Conservation (phyloP, 345 rosid species). For the Brassica rapa region DNA sequence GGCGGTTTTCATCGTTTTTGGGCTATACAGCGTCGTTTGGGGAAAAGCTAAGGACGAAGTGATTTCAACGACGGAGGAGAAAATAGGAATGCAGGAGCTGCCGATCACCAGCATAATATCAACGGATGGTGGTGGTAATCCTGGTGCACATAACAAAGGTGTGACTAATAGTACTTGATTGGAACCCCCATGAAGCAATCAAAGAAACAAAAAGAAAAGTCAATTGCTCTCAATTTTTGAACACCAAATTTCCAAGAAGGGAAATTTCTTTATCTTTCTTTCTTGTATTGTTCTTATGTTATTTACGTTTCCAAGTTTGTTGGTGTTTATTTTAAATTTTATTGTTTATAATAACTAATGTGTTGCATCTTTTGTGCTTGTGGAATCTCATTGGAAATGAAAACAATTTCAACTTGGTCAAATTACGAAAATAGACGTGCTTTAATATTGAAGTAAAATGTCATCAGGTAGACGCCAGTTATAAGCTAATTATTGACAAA, state of each 20-base stretch:
- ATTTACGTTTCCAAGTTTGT: slow-evolving; percentile 1
- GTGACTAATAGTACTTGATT: slow-evolving; percentile 9
- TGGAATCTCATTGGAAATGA: no score
- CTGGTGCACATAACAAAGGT: background rate
- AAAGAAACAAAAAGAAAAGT: background rate
- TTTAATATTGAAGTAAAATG: background rate
- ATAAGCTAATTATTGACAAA: background rate
- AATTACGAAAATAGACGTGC: background rate
- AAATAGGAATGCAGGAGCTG: slow-evolving; percentile 47
- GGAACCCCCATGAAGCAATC: background rate
- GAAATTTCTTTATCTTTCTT: slow-evolving; percentile 28
- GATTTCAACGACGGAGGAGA: slow-evolving; percentile 33
- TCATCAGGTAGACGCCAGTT: background rate
- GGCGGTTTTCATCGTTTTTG: slow-evolving; percentile 70
- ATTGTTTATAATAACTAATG: background rate
- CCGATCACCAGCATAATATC: slow-evolving; percentile 44
- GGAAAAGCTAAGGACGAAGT: slow-evolving; percentile 75
- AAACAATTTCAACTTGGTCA: background rate
- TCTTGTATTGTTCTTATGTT: slow-evolving; percentile 22
- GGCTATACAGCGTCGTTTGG: slow-evolving; percentile 86
- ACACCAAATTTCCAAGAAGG: slow-evolving; percentile 25
- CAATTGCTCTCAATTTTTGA: slow-evolving; percentile 28
- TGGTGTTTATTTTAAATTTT: background rate
- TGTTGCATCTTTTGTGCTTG: background rate
- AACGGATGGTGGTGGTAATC: slow-evolving; percentile 29